A percentile compares a stretch with the other conserved stretches of the same genome.
These are phyloP conservation scores for Carex scoparia DNA, from an alignment of 176 grass and related monocot species.

Conservation along the genomic window DNA sequence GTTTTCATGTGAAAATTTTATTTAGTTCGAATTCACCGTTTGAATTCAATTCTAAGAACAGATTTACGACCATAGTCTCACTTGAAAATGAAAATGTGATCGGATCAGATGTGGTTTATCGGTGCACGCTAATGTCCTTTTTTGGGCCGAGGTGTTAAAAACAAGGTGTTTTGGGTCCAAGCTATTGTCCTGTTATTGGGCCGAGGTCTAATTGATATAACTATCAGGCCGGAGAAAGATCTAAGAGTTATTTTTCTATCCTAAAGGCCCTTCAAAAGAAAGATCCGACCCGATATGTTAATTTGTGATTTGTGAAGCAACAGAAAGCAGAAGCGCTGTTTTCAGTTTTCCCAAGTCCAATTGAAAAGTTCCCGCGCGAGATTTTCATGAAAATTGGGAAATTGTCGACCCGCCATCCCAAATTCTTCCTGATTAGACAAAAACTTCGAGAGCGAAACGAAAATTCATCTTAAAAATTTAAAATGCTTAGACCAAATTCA, in stretches of 20 bases:
- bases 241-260: background rate
- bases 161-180: background rate
- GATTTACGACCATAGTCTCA: too few species aligned
- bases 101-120: too few species aligned
- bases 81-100: too few species aligned
- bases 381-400: background rate
- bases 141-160: too few species aligned
- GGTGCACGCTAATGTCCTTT: too few species aligned
- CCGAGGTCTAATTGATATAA: background rate
- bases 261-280: background rate
- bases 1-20: too few species aligned
- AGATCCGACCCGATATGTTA: slow-evolving; percentile 14
- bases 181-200: background rate
- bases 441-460: background rate
- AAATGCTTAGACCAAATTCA: background rate
- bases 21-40: too few species aligned
- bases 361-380: slow-evolving; percentile 10
- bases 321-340: background rate
- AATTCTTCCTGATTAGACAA: background rate
- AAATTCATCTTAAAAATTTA: slow-evolving; percentile 5
- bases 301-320: background rate
- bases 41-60: too few species aligned
- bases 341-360: background rate
- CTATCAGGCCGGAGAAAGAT: background rate
- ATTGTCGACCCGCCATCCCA: background rate